phyloP scores from a whole-genome alignment of 202 grass and related monocot species.

The Hordeum pubiflorum region DNA sequence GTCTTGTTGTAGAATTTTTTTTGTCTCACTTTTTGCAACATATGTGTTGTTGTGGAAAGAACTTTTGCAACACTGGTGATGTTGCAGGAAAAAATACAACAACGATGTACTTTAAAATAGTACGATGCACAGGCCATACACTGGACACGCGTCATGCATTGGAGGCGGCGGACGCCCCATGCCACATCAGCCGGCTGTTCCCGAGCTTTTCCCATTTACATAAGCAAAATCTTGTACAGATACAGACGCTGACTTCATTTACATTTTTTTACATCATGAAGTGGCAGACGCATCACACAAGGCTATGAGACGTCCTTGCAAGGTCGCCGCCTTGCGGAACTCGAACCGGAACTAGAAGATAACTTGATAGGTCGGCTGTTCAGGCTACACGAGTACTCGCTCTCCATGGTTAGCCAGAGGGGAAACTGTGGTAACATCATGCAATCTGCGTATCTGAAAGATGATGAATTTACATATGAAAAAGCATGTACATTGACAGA shows the following conservation, averaged over 20 bases:
- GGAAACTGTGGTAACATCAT: background rate
- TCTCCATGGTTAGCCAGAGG: background rate
- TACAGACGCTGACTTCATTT: background rate
- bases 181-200: too few species aligned
- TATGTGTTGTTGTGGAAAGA: too few species aligned
- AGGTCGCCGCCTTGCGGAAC: background rate
- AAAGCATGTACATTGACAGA: background rate
- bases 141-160: too few species aligned
- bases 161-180: too few species aligned
- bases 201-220: too few species aligned
- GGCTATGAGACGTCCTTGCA: background rate
- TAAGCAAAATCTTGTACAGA: background rate
- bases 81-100: too few species aligned
- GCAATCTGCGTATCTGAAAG: background rate
- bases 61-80: too few species aligned
- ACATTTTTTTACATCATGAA: background rate
- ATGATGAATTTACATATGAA: conserved; percentile 21
- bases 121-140: too few species aligned
- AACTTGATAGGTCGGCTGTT: background rate
- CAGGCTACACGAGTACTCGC: conserved; percentile 19
- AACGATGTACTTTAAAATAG: too few species aligned
- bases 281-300: background rate
- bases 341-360: background rate
- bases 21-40: too few species aligned
- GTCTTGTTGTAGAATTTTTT: too few species aligned